Evolutionary conservation across 768 basidiomycete species (phyloP), one percentile per base, ranked within the genome.

Genomic region (Kwoniella bestiolae): DNA sequence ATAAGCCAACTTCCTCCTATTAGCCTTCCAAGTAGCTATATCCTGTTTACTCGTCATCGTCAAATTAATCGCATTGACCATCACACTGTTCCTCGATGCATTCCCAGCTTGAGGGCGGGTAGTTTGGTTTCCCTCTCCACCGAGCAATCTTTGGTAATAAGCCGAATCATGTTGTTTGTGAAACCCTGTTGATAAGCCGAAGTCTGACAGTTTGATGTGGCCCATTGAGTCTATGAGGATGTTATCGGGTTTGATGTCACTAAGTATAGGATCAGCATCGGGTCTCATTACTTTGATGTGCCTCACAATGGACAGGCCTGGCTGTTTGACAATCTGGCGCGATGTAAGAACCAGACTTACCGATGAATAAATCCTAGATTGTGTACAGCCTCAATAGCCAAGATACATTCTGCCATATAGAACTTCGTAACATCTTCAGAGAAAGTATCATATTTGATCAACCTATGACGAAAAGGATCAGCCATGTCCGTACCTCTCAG

Each of bases 201-300:
- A 99, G 82, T 99, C 96, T 65, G 94, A 97, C 38, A 99, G 86
- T 79, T 99, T 99, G 83, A 99, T 85, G 82, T 99, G 96, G 0
- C 96, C 96, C 60, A 91, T 89, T 77, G 94, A 92, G 80, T 99
- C 96, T 74, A 99, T 99, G 65, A 99, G 86, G 74, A 99, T 96
- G 79, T 99, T 99, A 82, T 99, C 95, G 18, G 95, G 95, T 82
- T 99, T 99, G 82, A 99, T 98, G 79, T 99, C 95, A 71, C 95
- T 95, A 81, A 25, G 60, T 44, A 52, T 51, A 25, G 16, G 25
- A 16, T 5, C 25, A 52, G n/a, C 26, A 26, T 25, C 31, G 26
- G 18, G 5, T 65, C n/a, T 5, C 51, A 44, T 31, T n/a, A n/a
- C n/a, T n/a, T n/a, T n/a, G n/a, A n/a, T n/a, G n/a, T n/a, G n/a